Evolutionary conservation across 108 stramenopile genomes (phyloP).

Genomic region (Pseudonitzschia multiseries): DNA sequence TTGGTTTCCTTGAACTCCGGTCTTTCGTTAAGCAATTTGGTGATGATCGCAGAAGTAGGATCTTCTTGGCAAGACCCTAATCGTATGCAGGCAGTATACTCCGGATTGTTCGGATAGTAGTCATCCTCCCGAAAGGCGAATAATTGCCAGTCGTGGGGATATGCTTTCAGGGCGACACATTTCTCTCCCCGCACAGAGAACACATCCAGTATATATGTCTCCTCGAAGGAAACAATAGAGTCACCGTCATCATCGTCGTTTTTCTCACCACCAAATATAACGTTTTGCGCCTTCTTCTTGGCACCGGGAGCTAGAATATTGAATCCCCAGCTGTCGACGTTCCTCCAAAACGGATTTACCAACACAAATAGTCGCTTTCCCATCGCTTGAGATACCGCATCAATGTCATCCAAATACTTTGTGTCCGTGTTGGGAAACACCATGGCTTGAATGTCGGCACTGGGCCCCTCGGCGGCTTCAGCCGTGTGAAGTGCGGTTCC

Average conservation of each 20-base stretch:
- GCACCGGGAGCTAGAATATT: conserved; percentile 77
- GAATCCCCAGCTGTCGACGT: conserved; percentile 80
- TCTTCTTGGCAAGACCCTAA: conserved; percentile 69
- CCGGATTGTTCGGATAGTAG: conserved; percentile 37
- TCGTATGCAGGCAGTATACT: conserved; percentile 43
- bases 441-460: conserved; percentile 66
- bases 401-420: conserved; percentile 80
- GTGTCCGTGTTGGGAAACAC: conserved; percentile 83
- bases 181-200: conserved; percentile 76
- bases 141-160: conserved; percentile 88
- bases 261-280: conserved; percentile 51
- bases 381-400: conserved; percentile 45
- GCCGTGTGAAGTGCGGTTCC: conserved; percentile 73
- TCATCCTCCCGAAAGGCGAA: conserved; percentile 78
- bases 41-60: conserved; percentile 57
- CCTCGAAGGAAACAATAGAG: conserved; percentile 54
- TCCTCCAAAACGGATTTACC: conserved; percentile 84
- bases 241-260: conserved; percentile 9
- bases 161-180: conserved; percentile 77
- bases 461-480: conserved; percentile 46
- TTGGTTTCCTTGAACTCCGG: conserved; percentile 78
- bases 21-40: conserved; percentile 57
- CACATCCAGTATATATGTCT: conserved; percentile 63
- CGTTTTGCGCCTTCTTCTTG: conserved; percentile 64
- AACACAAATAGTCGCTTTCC: conserved; percentile 66